A percentile compares a stretch with the other conserved stretches of the same genome.
Evolutionary conservation across 202 grass and related monocot species (phyloP).

Genomic region (Saccharum hybrid): DNA sequence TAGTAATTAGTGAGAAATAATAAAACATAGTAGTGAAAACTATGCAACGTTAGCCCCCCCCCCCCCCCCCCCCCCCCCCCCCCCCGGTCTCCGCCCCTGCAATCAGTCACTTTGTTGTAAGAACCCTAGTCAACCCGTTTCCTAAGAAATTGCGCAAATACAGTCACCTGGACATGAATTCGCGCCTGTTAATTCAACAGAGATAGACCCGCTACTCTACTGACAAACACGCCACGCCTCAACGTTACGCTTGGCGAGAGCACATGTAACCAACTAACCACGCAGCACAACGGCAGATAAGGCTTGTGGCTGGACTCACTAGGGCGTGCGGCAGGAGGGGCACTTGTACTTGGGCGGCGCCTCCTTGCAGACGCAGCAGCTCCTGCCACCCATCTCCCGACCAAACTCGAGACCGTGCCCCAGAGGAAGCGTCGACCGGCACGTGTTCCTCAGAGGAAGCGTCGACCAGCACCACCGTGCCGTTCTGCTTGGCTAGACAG

Average conservation of each 20-base stretch:
- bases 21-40: no score
- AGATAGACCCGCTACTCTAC: background rate
- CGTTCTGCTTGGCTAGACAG: background rate
- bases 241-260: background rate
- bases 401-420: background rate
- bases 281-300: background rate
- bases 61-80: no score
- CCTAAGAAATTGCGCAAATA: background rate
- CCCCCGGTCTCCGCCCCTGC: background rate
- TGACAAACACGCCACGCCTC: background rate
- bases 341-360: slow-evolving; percentile 81
- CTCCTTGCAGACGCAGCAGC: slow-evolving; percentile 74
- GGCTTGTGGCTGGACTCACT: slow-evolving; percentile 52
- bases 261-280: background rate
- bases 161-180: background rate
- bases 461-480: background rate
- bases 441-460: no score
- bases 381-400: slow-evolving; percentile 50
- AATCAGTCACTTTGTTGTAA: background rate
- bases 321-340: slow-evolving; percentile 67
- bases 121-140: background rate
- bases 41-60: no score
- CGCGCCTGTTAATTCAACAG: background rate
- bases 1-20: no score
- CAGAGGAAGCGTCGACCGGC: background rate